Evolutionary conservation across 306 rosid species (phyloP).

Genomic region (Trifolium repens): DNA sequence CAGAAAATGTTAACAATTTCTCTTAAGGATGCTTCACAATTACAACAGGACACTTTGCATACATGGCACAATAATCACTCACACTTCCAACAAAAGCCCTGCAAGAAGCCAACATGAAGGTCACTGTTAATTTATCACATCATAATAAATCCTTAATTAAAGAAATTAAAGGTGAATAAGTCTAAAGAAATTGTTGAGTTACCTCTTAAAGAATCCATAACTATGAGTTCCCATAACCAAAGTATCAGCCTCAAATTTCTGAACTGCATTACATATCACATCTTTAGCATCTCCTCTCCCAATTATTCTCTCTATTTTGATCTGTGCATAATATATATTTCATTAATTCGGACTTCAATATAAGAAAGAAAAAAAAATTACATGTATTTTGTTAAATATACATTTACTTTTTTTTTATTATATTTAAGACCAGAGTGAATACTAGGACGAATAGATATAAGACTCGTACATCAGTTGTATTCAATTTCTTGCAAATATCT

Average conservation of each 20-base stretch:
- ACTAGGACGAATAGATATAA: neutral
- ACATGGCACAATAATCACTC: constrained; percentile 70
- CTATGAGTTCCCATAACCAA: constrained; percentile 89
- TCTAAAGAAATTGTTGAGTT: constrained; percentile 14
- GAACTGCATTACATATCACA: constrained; percentile 68
- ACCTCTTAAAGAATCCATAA: constrained; percentile 81
- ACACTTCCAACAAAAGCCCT: constrained; percentile 88
- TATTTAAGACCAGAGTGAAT: too few relatives aligned
- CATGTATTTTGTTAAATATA: too few relatives aligned
- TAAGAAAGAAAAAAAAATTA: too few relatives aligned
- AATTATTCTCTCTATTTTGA: constrained; percentile 59
- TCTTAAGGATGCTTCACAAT: constrained; percentile 61
- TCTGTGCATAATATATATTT: constrained; percentile 39
- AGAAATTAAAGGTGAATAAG: neutral
- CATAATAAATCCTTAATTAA: too few relatives aligned
- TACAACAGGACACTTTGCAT: constrained; percentile 76
- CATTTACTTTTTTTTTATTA: too few relatives aligned
- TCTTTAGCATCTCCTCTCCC: constrained; percentile 74
- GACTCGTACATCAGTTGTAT: constrained; percentile 40
- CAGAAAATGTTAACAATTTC: neutral
- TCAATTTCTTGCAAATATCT: constrained; percentile 48
- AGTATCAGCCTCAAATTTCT: constrained; percentile 66
- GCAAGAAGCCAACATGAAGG: constrained; percentile 28
- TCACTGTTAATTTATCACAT: neutral
- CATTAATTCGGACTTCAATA: too few relatives aligned